Evolutionary conservation across 2,329 filamentous ascomycete species (phyloP), one percentile per base, ranked within the genome.

Genomic region (Exophiala calicioides): DNA sequence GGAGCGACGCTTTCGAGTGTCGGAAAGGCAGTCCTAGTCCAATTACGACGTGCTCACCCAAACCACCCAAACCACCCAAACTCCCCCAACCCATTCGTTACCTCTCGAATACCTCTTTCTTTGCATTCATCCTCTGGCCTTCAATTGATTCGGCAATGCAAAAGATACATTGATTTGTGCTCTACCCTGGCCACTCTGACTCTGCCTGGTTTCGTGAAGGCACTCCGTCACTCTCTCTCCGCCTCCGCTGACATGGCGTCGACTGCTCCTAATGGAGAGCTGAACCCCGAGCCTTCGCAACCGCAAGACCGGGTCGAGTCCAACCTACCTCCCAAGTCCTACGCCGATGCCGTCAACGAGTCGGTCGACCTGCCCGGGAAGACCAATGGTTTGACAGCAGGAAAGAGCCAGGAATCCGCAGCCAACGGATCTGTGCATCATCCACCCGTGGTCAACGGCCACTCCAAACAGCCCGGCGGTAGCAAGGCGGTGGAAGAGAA

Each of bases 401-500:
- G 4, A 12, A 20, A 29, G 10, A 23, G 31, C 7, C 26, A 37
- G 18, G 33, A 20, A 16, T 19, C 39, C 27, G 35, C 36, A n/a
- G 27, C 26, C 29, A 47, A 52, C 39, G 37, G 37, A 30, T 30
- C 32, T 23, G 38, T 12, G 15, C 21, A 30, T 18, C 10, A n/a
- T 7, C 19, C 31, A 19, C n/a, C n/a, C n/a, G 15, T n/a, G 30
- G 23, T 50, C n/a, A 59, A 60, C 42, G 52, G 56, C n/a, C 33
- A 49, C 23, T 37, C 42, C 30, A 40, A 50, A 31, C 47, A 53
- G 19, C 41, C 51, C 6, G 47, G 57, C 13, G 57, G 60, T 13
- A 50, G 60, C 23, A 60, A 62, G 19, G 52, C 71, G 6, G 50
- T 74, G 9, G 71, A 70, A 41, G 69, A 76, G 59, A 71, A 70